phyloP scores from a whole-genome alignment of 2,329 filamentous ascomycete species.

The Lachnum nothofagi region DNA sequence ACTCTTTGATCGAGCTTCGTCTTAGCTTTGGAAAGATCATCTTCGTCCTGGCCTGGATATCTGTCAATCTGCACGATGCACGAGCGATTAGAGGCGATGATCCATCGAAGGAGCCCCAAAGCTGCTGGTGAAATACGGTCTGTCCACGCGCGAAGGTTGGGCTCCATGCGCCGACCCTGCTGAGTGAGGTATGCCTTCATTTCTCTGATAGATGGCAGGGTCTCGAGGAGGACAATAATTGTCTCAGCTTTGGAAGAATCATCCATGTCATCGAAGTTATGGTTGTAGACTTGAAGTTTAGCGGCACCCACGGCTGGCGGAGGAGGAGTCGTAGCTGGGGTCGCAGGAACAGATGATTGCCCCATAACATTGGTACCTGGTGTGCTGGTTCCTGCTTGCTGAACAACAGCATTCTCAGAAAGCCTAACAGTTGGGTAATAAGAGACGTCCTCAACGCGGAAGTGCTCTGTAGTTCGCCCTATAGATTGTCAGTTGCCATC shows the following conservation, averaged over 20 bases:
- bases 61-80: slow-evolving; percentile 73
- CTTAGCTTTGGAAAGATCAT: slow-evolving; percentile 18
- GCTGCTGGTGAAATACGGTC: slow-evolving; percentile 60
- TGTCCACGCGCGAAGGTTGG: slow-evolving; percentile 45
- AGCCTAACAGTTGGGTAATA: slow-evolving; percentile 25
- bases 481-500: slow-evolving; percentile 1
- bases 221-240: slow-evolving; percentile 50
- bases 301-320: slow-evolving; percentile 24
- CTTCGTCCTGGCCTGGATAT: slow-evolving; percentile 25
- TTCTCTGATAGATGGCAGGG: slow-evolving; percentile 55
- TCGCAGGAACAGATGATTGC: slow-evolving; percentile 16
- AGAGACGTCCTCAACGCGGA: slow-evolving; percentile 26
- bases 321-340: slow-evolving; percentile 24
- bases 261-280: slow-evolving; percentile 53
- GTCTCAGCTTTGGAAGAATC: slow-evolving; percentile 42
- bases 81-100: slow-evolving; percentile 82
- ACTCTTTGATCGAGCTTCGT: slow-evolving; percentile 39
- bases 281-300: slow-evolving; percentile 40
- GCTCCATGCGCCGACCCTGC: slow-evolving; percentile 24
- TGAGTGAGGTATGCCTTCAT: slow-evolving; percentile 49
- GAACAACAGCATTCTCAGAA: slow-evolving; percentile 16
- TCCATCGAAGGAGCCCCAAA: slow-evolving; percentile 72
- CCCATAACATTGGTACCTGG: background rate
- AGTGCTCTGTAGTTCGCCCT: slow-evolving; percentile 20
- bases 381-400: background rate